A percentile compares a stretch with the other conserved stretches of the same genome.
These are phyloP conservation scores for Aspergillus cejpii DNA, from an alignment of 2,329 filamentous ascomycete genomes.

Conservation along the genomic window DNA sequence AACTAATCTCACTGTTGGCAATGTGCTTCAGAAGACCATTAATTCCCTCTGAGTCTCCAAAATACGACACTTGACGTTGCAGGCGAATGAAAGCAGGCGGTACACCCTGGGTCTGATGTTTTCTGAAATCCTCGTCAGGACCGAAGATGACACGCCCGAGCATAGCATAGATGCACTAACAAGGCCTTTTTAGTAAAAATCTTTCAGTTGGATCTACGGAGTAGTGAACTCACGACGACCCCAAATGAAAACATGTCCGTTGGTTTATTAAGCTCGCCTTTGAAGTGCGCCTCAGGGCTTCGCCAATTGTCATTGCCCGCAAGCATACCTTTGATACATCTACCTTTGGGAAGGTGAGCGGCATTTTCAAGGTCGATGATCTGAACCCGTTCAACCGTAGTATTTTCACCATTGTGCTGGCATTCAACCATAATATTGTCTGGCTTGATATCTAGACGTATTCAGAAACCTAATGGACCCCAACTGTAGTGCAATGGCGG, in stretches of 20 bases:
- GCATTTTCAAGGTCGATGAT: slow-evolving; percentile 29
- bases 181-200: slow-evolving; percentile 3
- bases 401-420: slow-evolving; percentile 13
- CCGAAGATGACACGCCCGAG: slow-evolving; percentile 40
- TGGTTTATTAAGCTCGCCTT: slow-evolving; percentile 22
- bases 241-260: slow-evolving; percentile 33
- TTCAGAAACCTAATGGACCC: not conserved
- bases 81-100: slow-evolving; percentile 34
- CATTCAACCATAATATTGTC: slow-evolving; percentile 35
- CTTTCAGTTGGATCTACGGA: not conserved
- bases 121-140: slow-evolving; percentile 29
- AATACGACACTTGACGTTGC: slow-evolving; percentile 44
- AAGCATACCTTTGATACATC: slow-evolving; percentile 22
- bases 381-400: slow-evolving; percentile 20
- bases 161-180: slow-evolving; percentile 44
- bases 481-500: not conserved
- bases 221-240: slow-evolving; percentile 23
- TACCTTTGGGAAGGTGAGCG: slow-evolving; percentile 30
- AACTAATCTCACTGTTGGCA: slow-evolving; percentile 27
- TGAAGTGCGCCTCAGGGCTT: slow-evolving; percentile 29
- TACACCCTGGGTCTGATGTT: slow-evolving; percentile 34
- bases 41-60: slow-evolving; percentile 39
- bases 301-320: slow-evolving; percentile 32
- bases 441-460: slow-evolving; percentile 31
- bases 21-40: slow-evolving; percentile 35